Base-by-base conservation (phyloP, 495 filamentous ascomycete species). In the Bathelium albidoporum region DNA sequence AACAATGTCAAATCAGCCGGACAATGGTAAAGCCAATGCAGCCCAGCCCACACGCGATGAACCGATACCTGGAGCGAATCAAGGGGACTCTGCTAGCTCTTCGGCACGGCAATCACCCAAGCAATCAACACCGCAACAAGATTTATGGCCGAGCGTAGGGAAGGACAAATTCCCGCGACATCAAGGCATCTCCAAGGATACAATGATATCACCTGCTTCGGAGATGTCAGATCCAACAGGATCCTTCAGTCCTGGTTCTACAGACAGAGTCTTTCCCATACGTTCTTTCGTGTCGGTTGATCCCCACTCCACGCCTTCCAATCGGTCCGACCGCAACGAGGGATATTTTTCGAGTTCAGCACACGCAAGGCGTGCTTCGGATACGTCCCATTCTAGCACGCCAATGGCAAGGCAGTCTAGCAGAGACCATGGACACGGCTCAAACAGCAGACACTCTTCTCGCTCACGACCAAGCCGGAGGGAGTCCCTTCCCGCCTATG, bases 201-300 rank as follows among this genome's bases (percentile, higher is more conserved):
- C 49, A n/a, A 20, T 29, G 22, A 55, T 29, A 20, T 55, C 49
- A 11, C 49, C 49, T 55, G 5, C 20, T 29, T 55, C 49, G 9
- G 49, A 55, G 29, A 9, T 11, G 20, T 26, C 49, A 29, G 49
- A 55, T 29, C 49, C 49, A 9, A 11, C 49, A 5, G 68, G 65
- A 7, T 63, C 64, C 32, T 71, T 82, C 49, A 79, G 75, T 39
- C 76, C 77, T 28, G 76, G 76, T 45, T 71, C 72, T 20, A 73
- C 78, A 10, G 88, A 93, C 68, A 81, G 88, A 29, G 87, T 95
- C 24, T 95, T 91, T 63, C 90, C 90, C 14, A 88, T 95, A n/a
- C 83, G 87, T 39, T 92, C 88, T 14, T 85, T 89, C 29, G 82
- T 95, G 28, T 88, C 85, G 11, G 86, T 95, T 31, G 85, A 88